Evolutionary conservation across 345 rosid species (phyloP), one percentile per base, ranked within the genome.

Genomic region (Aquilaria malaccensis): DNA sequence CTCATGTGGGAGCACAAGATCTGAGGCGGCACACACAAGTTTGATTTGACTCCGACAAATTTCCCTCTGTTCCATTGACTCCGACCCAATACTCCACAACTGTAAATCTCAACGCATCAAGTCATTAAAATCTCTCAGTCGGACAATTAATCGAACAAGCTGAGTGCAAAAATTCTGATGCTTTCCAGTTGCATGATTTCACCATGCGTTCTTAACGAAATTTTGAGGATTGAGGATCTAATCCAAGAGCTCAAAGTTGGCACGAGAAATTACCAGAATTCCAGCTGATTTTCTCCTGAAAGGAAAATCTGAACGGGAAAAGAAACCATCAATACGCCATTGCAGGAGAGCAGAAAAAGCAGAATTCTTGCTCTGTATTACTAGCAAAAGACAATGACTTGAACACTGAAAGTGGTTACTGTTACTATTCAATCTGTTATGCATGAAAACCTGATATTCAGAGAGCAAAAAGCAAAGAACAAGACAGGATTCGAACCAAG

Each of bases 291-390:
- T 9, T 37, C 56, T 43, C 9, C 14, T 46, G 37, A 60, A 63
- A 54, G 64, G 7, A 37, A 60, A 76, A 59, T 55, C 74, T 68
- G 69, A 51, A 56, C 50, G 33, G 13, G 14, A 57, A 56, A 55
- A 47, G 6, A 32, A 65, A 56, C 15, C 47, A 60, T 50, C 45
- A n/a, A 29, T 45, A 11, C 43, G 49, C 55, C 52, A 15, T 55
- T 50, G 52, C 51, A 45, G 56, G 45, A 50, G 15, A 62, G 47
- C 22, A 45, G 55, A 62, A 33, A 22, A 4, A 37, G 6, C 7
- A 50, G 57, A 63, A 45, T 45, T 30, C 30, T 9, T 13, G 11
- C 45, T 66, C 11, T 13, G 22, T 22, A 22, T 22, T 22, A 22
- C 14, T 13, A 11, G 4, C 55, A 15, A 48, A 58, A 45, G 3